These are phyloP conservation scores for Neonectria sp. DNA, from an alignment of 2,329 filamentous ascomycete species.

Conservation along the genomic window DNA sequence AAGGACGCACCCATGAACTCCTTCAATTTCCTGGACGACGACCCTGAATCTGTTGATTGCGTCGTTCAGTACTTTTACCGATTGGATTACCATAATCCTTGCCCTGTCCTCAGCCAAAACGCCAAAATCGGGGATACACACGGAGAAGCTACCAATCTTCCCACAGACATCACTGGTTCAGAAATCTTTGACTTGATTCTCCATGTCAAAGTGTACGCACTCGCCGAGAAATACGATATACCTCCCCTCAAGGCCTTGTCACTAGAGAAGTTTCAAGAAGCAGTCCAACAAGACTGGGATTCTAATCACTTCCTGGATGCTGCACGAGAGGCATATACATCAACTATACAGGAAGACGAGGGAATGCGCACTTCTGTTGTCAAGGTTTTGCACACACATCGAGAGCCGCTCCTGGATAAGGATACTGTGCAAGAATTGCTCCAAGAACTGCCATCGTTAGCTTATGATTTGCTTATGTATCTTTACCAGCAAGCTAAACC, in stretches of 20 bases:
- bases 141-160: neutral
- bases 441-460: too few species aligned
- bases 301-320: too few species aligned
- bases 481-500: too few species aligned
- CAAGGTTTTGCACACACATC: too few species aligned
- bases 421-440: too few species aligned
- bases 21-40: neutral
- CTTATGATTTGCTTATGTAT: too few species aligned
- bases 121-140: neutral
- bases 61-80: slow-evolving; percentile 3
- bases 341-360: too few species aligned
- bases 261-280: too few species aligned
- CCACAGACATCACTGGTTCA: neutral
- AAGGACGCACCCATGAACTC: neutral
- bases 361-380: too few species aligned
- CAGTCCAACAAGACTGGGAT: too few species aligned
- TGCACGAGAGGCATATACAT: too few species aligned
- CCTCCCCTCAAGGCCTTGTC: neutral
- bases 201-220: slow-evolving; percentile 3
- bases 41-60: neutral
- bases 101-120: neutral
- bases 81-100: neutral
- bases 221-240: slow-evolving; percentile 1
- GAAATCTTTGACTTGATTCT: neutral
- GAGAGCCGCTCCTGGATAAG: too few species aligned